Conservation (phyloP, 2,329 filamentous ascomycete species). For the Akanthomyces lecanii region DNA sequence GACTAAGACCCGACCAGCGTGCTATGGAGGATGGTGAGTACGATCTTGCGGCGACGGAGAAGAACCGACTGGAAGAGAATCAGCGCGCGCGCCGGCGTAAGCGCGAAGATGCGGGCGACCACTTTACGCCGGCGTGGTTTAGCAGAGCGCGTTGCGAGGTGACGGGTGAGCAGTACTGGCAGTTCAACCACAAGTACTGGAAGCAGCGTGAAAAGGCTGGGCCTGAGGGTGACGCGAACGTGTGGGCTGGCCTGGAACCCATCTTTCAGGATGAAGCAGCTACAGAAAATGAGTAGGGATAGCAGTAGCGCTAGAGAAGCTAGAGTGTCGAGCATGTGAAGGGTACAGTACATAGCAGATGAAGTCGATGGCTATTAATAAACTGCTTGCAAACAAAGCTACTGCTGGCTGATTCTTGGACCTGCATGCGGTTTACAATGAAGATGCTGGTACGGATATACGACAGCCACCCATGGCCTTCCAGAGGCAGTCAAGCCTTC, state of each 20-base stretch:
- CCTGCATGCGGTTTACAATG: background rate
- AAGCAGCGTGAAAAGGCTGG: constrained; percentile 63
- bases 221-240: constrained; percentile 48
- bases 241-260: constrained; percentile 71
- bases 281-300: constrained; percentile 1
- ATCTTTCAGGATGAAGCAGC: constrained; percentile 52
- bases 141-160: constrained; percentile 64
- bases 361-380: background rate
- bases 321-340: background rate
- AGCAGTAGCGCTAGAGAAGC: background rate
- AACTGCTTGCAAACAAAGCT: background rate
- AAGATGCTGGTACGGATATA: background rate
- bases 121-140: constrained; percentile 87
- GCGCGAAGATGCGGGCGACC: constrained; percentile 73
- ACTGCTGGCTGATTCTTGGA: background rate
- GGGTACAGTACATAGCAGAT: constrained; percentile 8
- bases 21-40: constrained; percentile 99
- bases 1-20: constrained; percentile 88
- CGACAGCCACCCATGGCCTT: too few species aligned
- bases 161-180: constrained; percentile 88
- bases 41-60: constrained; percentile 86
- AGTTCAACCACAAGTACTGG: constrained; percentile 89
- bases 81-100: constrained; percentile 72
- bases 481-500: background rate
- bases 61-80: constrained; percentile 89